These are phyloP conservation scores for Heliamphora exappendiculata DNA, from an alignment of 148 eudicot genomes.

Conservation along the genomic window DNA sequence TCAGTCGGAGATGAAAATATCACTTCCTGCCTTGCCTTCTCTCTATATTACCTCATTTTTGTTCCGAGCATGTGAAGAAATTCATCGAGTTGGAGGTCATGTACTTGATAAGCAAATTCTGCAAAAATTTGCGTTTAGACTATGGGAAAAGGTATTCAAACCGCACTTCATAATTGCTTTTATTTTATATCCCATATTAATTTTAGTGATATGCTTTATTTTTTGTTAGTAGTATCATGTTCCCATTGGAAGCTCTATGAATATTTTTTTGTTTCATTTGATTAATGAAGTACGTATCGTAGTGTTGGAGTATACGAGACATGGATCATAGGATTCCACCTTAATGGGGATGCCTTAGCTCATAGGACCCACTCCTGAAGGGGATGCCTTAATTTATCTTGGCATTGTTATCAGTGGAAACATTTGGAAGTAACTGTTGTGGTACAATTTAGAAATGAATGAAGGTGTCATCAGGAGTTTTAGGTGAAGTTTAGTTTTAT, in stretches of 20 bases:
- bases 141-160: constrained; percentile 65
- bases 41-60: constrained; percentile 73
- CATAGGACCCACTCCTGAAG: too few species aligned
- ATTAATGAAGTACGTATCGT: too few species aligned
- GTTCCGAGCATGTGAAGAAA: constrained; percentile 87
- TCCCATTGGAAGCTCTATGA: background rate
- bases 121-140: constrained; percentile 58
- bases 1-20: constrained; percentile 77
- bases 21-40: constrained; percentile 90
- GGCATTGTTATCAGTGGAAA: too few species aligned
- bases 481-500: too few species aligned
- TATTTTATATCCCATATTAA: background rate
- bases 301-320: too few species aligned
- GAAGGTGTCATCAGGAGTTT: too few species aligned
- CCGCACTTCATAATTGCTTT: background rate
- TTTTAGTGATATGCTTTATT: background rate
- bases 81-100: constrained; percentile 90
- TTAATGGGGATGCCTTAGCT: too few species aligned
- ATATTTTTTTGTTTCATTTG: too few species aligned
- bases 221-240: background rate
- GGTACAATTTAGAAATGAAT: too few species aligned
- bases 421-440: too few species aligned
- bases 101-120: constrained; percentile 80
- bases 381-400: too few species aligned
- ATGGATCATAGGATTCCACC: too few species aligned